phyloP scores from a whole-genome alignment of 192 early-diverging fungal species.

The Entomortierella beljakovae region DNA sequence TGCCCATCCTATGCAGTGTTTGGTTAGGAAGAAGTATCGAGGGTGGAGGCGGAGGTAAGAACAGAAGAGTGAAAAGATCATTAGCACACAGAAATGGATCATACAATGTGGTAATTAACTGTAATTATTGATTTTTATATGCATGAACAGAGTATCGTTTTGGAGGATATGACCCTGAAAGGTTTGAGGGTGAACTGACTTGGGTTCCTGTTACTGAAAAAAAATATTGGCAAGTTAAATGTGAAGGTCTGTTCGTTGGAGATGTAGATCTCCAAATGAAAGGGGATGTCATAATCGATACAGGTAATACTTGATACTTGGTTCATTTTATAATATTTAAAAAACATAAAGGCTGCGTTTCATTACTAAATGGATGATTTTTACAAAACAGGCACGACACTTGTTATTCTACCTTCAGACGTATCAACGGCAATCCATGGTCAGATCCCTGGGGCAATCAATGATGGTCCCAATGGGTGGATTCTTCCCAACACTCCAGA shows the following conservation, averaged over 20 bases:
- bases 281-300: slow-evolving; percentile 60
- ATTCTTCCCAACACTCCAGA: slow-evolving; percentile 49
- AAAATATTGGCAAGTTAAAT: slow-evolving; percentile 68
- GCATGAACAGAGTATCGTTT: slow-evolving; percentile 57
- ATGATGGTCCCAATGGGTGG: slow-evolving; percentile 45
- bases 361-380: no score
- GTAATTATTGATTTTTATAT: background rate
- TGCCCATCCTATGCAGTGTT: no score
- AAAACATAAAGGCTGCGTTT: no score
- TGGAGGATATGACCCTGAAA: slow-evolving; percentile 56
- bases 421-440: slow-evolving; percentile 55
- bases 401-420: slow-evolving; percentile 59
- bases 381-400: slow-evolving; percentile 56
- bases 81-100: background rate
- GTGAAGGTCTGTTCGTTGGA: slow-evolving; percentile 49
- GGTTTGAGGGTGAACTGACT: slow-evolving; percentile 57
- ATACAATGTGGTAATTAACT: background rate
- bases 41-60: slow-evolving; percentile 61
- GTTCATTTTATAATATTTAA: no score
- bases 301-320: slow-evolving; percentile 31
- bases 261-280: slow-evolving; percentile 19
- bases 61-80: background rate
- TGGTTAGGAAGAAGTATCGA: slow-evolving; percentile 61
- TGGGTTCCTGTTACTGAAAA: slow-evolving; percentile 60
- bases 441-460: slow-evolving; percentile 52